phyloP scores from a whole-genome alignment of 345 rosid species.

The Pseudoturritis turrita region DNA sequence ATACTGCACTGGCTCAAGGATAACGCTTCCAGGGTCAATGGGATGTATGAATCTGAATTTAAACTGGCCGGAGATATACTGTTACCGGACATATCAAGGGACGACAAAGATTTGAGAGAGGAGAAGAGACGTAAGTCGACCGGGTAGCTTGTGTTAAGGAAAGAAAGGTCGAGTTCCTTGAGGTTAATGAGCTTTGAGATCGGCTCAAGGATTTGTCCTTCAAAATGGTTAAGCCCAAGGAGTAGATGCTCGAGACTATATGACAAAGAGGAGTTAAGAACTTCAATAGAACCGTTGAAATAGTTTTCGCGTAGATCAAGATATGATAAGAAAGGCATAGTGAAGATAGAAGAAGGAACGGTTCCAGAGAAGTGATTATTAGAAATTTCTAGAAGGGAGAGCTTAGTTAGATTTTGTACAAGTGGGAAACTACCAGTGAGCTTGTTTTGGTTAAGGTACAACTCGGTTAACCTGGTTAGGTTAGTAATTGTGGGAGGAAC shows the following conservation, averaged over 20 bases:
- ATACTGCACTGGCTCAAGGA: neutral
- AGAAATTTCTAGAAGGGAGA: neutral
- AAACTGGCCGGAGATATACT: neutral
- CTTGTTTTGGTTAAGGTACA: neutral
- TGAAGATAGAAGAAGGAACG: neutral
- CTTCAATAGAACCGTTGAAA: neutral
- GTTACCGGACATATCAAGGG: neutral
- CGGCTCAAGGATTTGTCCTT: too few relatives aligned
- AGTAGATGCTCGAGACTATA: neutral
- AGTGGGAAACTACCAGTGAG: neutral
- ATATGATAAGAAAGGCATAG: neutral
- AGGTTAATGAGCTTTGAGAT: too few relatives aligned
- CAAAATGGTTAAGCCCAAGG: too few relatives aligned
- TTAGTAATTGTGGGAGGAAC: neutral
- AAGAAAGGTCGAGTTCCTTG: too few relatives aligned
- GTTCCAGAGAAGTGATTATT: neutral
- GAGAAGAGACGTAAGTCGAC: too few relatives aligned
- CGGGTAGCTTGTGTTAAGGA: too few relatives aligned
- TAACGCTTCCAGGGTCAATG: neutral
- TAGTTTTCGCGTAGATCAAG: neutral
- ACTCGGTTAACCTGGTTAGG: neutral
- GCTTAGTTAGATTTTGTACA: constrained; percentile 4
- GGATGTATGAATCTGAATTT: neutral
- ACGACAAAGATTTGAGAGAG: too few relatives aligned
- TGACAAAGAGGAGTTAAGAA: neutral